Evolutionary conservation across 305 asterid species (phyloP), one percentile per base, ranked within the genome.

Genomic region (Solanum aculeatissimum): DNA sequence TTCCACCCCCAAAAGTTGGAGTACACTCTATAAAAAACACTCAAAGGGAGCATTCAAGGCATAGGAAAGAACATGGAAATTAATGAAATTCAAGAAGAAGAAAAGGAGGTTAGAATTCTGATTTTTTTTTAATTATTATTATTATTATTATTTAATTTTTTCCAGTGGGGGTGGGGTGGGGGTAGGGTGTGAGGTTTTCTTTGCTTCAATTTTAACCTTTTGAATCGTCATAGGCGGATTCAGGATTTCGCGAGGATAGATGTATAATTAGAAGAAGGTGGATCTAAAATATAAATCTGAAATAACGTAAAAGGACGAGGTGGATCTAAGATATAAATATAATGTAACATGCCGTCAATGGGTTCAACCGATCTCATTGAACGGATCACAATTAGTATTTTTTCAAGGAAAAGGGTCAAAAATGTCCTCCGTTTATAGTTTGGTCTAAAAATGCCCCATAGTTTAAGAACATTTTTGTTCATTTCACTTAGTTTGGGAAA

Each of bases 91-190:
- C 78, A 70, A 29, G 43, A 65, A 47, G 54, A 40, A 6, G 88
- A 86, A 55, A 49, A 86, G 69, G 78, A 86, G 86, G 88, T 86
- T 15, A 78, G 11, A 60, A 23, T 23, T 60, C 3, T 60, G 4
- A 11, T 23, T 60, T 23, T 21, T 21, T 60, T 21, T 9, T 51
- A 51, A 1, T 58, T 60, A 5, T 60, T 60, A 8, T 60, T 60
- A 0, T 35, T 35, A 35, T 35, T 14, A n/a, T 13, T 63, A 15
- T 63, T 63, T 11, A 27, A 27, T 63, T 27, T 63, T 63, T 63
- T 63, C 71, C 14, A 27, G 40, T 27, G 40, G n/a, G 40, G 42
- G 11, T 13, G 40, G 4, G 69, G 2, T 13, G 9, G n/a, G 40
- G 69, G 38, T 57, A n/a, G 29, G 65, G 65, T n/a, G 29, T 2